Evolutionary conservation across 257 asterid genomes (phyloP).

Genomic region (Gentiana macrophylla): DNA sequence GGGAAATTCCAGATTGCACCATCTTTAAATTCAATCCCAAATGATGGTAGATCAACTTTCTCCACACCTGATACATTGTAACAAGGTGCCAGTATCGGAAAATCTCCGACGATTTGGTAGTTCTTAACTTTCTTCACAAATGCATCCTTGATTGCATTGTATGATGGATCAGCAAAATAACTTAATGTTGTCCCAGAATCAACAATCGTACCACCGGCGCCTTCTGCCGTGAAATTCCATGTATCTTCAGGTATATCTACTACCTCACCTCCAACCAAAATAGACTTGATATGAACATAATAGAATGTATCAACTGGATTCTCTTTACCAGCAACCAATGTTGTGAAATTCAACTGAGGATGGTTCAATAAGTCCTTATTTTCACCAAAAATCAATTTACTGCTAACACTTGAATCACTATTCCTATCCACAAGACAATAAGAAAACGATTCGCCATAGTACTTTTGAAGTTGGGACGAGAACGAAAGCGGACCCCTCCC

Average conservation of each 20-base stretch:
- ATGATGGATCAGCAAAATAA: conserved; percentile 75
- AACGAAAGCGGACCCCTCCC: conserved; percentile 82
- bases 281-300: conserved; percentile 53
- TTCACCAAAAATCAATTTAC: conserved; percentile 83
- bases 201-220: conserved; percentile 68
- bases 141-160: conserved; percentile 49
- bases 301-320: conserved; percentile 69
- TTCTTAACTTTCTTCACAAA: conserved; percentile 38
- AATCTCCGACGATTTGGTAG: conserved; percentile 44
- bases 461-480: conserved; percentile 64
- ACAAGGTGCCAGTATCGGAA: conserved; percentile 72
- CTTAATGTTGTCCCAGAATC: conserved; percentile 89
- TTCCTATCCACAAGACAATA: conserved; percentile 82
- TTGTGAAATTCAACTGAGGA: conserved; percentile 61
- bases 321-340: conserved; percentile 38
- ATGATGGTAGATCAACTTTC: conserved; percentile 46
- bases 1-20: conserved; percentile 95
- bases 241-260: conserved; percentile 50
- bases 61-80: conserved; percentile 60
- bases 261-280: conserved; percentile 63
- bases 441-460: conserved; percentile 69
- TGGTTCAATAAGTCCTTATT: conserved; percentile 35
- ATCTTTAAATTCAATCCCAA: conserved; percentile 60
- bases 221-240: conserved; percentile 46
- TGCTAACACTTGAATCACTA: conserved; percentile 63